phyloP scores from a whole-genome alignment of 169 alveolate genomes.

The Prorocentrum cordatum region DNA sequence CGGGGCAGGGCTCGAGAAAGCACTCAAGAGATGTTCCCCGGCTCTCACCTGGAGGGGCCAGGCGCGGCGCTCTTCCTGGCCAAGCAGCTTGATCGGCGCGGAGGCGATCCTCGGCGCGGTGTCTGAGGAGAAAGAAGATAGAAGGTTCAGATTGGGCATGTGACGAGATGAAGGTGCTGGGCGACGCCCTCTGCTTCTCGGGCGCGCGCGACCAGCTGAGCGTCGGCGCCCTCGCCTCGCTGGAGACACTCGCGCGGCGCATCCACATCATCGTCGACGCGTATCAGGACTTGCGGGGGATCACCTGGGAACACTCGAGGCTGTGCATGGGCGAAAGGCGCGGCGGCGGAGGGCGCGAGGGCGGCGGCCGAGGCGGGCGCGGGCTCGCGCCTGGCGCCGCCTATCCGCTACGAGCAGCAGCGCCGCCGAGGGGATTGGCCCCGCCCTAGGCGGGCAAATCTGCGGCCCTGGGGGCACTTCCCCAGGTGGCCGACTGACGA shows the following conservation, averaged over 20 bases:
- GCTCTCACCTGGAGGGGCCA: not conserved
- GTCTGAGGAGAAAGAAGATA: not conserved
- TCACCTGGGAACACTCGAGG: too few species aligned
- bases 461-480: too few species aligned
- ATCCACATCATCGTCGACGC: too few species aligned
- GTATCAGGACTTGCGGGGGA: too few species aligned
- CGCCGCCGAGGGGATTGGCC: too few species aligned
- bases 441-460: too few species aligned
- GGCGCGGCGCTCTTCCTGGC: not conserved
- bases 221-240: not conserved
- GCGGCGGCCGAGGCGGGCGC: too few species aligned
- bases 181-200: not conserved
- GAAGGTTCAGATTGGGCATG: not conserved
- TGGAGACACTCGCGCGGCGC: not conserved
- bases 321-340: too few species aligned
- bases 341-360: too few species aligned
- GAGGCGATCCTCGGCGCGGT: not conserved
- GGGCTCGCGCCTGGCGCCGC: too few species aligned
- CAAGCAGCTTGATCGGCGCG: not conserved
- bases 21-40: not conserved
- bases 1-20: not conserved
- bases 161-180: not conserved
- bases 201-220: conserved; percentile 5
- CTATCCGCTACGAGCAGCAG: too few species aligned
- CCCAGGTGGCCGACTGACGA: too few species aligned